Evolutionary conservation across 2,329 filamentous ascomycete species (phyloP).

Genomic region (Arthroderma sp.): DNA sequence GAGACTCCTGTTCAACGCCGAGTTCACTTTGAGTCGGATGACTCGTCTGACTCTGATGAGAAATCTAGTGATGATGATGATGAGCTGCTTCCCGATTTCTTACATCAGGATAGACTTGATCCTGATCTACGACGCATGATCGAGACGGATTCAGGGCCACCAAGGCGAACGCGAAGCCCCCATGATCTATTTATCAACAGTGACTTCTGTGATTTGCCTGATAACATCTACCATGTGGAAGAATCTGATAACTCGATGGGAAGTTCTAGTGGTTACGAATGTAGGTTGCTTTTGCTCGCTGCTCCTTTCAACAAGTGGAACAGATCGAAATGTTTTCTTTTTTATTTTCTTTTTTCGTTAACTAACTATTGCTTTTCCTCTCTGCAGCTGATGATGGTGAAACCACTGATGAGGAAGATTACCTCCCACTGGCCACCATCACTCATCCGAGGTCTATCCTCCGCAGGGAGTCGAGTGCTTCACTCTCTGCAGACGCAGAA

Average conservation of each 20-base stretch:
- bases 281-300: slow-evolving; percentile 35
- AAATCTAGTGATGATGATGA: slow-evolving; percentile 45
- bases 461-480: slow-evolving; percentile 37
- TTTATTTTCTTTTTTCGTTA: slow-evolving; percentile 13
- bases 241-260: slow-evolving; percentile 36
- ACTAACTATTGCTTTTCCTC: slow-evolving; percentile 3
- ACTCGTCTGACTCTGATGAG: slow-evolving; percentile 44
- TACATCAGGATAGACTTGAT: slow-evolving; percentile 61
- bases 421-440: slow-evolving; percentile 37
- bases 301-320: not conserved
- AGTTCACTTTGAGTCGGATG: slow-evolving; percentile 62
- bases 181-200: slow-evolving; percentile 28
- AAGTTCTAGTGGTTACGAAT: slow-evolving; percentile 45
- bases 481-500: slow-evolving; percentile 34
- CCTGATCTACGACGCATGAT: slow-evolving; percentile 62
- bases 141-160: slow-evolving; percentile 46
- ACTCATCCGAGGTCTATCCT: slow-evolving; percentile 40
- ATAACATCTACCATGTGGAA: slow-evolving; percentile 31
- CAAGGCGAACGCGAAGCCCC: slow-evolving; percentile 2
- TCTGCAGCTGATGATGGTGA: slow-evolving; percentile 46
- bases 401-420: slow-evolving; percentile 49
- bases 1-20: slow-evolving; percentile 43
- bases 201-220: slow-evolving; percentile 28
- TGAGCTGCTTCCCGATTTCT: slow-evolving; percentile 66
- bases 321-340: not conserved